Conservation (phyloP, 768 basidiomycete genomes). For the Podaxis sp. region DNA sequence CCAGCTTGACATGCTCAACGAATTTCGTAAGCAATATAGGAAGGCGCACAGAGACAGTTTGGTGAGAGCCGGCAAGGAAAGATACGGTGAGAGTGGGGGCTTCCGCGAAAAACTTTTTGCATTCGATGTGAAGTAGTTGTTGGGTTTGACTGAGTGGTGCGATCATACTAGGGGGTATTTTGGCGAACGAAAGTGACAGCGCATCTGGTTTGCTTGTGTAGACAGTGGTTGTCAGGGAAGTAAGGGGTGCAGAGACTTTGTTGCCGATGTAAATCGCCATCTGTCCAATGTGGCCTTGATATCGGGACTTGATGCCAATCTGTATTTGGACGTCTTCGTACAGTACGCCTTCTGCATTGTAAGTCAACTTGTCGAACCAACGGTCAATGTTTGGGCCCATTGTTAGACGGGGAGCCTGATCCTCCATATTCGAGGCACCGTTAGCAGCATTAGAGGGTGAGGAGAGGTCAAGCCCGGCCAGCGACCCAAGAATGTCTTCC, state of each 20-base stretch:
- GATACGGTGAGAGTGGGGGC: slow-evolving; percentile 84
- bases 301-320: slow-evolving; percentile 94
- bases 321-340: slow-evolving; percentile 97
- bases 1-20: slow-evolving; percentile 88
- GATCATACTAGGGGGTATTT: slow-evolving; percentile 84
- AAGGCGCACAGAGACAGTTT: slow-evolving; percentile 77
- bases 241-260: slow-evolving; percentile 86
- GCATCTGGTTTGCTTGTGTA: slow-evolving; percentile 72
- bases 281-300: slow-evolving; percentile 92
- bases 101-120: slow-evolving; percentile 78
- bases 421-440: slow-evolving; percentile 21
- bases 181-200: slow-evolving; percentile 81
- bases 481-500: slow-evolving; percentile 62
- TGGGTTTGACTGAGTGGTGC: slow-evolving; percentile 85
- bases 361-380: slow-evolving; percentile 86
- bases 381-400: slow-evolving; percentile 75
- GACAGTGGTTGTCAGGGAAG: slow-evolving; percentile 85
- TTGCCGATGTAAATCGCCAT: slow-evolving; percentile 95
- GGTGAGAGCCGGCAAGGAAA: slow-evolving; percentile 90
- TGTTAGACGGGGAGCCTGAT: slow-evolving; percentile 55
- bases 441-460: slow-evolving; percentile 14
- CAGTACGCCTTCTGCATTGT: slow-evolving; percentile 80
- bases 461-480: slow-evolving; percentile 81
- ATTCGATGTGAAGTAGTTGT: slow-evolving; percentile 91
- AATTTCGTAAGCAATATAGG: slow-evolving; percentile 92